These are phyloP conservation scores for Penicillium malachiteum DNA, from an alignment of 495 filamentous ascomycete species.

Conservation along the genomic window DNA sequence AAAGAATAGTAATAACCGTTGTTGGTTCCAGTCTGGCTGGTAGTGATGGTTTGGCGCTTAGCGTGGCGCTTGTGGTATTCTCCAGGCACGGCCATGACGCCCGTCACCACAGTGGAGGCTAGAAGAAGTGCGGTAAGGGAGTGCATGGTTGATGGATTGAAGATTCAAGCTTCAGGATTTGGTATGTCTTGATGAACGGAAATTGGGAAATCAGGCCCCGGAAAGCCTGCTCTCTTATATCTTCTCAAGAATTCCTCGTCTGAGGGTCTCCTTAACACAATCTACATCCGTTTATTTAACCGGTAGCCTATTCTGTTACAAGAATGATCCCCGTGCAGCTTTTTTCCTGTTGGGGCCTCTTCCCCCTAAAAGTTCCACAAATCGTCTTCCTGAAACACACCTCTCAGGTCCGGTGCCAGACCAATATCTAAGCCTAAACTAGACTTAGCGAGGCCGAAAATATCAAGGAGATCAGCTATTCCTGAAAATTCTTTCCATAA, in stretches of 20 bases:
- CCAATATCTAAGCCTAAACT: not conserved
- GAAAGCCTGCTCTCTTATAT: not conserved
- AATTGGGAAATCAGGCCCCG: not conserved
- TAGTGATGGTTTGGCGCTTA: constrained; percentile 5
- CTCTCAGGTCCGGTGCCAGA: not conserved
- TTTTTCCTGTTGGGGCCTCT: not conserved
- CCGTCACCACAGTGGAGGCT: not conserved
- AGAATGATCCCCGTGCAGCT: not conserved
- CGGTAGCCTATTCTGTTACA: constrained; percentile 3
- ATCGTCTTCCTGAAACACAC: not conserved
- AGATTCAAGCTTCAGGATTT: not conserved
- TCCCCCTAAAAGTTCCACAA: constrained; percentile 1
- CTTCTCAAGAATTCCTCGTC: too few species aligned
- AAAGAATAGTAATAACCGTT: constrained; percentile 63
- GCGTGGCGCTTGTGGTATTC: constrained; percentile 3
- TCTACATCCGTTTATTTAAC: not conserved
- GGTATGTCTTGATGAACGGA: not conserved
- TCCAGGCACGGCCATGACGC: not conserved
- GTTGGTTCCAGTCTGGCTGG: constrained; percentile 46
- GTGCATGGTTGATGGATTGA: not conserved
- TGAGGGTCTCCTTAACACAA: too few species aligned
- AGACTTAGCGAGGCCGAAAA: not conserved
- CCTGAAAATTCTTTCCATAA: not conserved
- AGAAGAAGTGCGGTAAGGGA: not conserved
- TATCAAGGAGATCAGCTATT: not conserved